These are phyloP conservation scores for Debaryomyces subglobosus DNA, from an alignment of 1,139 yeast species.

Conservation along the genomic window DNA sequence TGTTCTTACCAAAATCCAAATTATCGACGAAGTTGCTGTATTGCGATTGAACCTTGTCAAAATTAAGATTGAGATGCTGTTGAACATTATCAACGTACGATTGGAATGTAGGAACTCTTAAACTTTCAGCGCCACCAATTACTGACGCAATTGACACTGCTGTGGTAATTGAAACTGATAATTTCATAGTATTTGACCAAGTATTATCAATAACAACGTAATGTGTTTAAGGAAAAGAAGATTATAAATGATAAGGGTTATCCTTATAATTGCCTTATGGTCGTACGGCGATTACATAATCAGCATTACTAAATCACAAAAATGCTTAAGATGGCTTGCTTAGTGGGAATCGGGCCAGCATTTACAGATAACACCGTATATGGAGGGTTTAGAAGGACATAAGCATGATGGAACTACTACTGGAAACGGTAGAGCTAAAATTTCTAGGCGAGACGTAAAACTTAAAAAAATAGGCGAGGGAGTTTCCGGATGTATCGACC, in stretches of 20 bases:
- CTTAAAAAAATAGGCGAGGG: conserved; percentile 36
- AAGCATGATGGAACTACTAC: neutral
- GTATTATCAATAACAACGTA: conserved; percentile 3
- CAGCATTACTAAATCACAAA: neutral
- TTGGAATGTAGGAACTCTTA: conserved; percentile 32
- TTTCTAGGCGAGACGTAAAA: conserved; percentile 10
- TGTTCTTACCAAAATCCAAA: conserved; percentile 20
- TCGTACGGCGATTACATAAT: conserved; percentile 1
- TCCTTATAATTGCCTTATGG: neutral
- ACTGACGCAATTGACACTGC: conserved; percentile 29
- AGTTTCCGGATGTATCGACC: conserved; percentile 44
- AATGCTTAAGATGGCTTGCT: conserved; percentile 2
- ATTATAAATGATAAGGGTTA: conserved; percentile 3
- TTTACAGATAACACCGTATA: neutral
- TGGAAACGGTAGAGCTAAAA: neutral
- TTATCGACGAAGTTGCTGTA: conserved; percentile 20
- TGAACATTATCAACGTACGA: conserved; percentile 25
- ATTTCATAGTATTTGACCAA: conserved; percentile 26
- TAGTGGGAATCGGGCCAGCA: neutral
- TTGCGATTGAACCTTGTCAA: conserved; percentile 17
- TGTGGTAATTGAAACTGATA: conserved; percentile 25
- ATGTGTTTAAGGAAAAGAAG: neutral
- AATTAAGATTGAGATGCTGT: conserved; percentile 25
- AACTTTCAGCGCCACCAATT: conserved; percentile 30
- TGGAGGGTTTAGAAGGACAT: neutral